Evolutionary conservation across 768 basidiomycete genomes (phyloP).

Genomic region (Kwoniella sp.): DNA sequence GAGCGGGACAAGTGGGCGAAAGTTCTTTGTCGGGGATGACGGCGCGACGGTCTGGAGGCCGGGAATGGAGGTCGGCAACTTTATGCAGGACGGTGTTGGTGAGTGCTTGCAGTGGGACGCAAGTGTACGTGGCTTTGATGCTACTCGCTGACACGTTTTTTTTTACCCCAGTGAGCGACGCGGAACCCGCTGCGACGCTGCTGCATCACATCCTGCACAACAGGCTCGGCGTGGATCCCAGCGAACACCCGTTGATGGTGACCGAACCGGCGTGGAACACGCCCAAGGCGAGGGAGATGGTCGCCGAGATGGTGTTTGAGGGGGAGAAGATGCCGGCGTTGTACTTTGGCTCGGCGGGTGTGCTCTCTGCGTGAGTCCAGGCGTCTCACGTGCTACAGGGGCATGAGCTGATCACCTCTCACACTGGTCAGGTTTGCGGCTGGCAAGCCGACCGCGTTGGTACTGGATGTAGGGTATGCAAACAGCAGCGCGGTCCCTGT

Average conservation of each 20-base stretch:
- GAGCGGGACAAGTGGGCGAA: slow-evolving; percentile 18
- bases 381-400: neutral
- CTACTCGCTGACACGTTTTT: neutral
- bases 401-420: neutral
- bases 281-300: slow-evolving; percentile 79
- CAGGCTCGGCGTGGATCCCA: slow-evolving; percentile 68
- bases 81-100: slow-evolving; percentile 81
- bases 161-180: slow-evolving; percentile 38
- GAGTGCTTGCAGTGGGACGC: slow-evolving; percentile 35
- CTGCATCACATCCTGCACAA: slow-evolving; percentile 54
- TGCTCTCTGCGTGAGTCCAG: slow-evolving; percentile 76
- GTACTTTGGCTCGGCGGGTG: slow-evolving; percentile 91
- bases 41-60: slow-evolving; percentile 85
- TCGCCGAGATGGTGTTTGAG: slow-evolving; percentile 93
- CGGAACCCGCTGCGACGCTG: slow-evolving; percentile 44
- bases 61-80: slow-evolving; percentile 81
- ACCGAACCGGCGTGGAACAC: slow-evolving; percentile 98
- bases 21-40: slow-evolving; percentile 77
- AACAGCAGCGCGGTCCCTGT: slow-evolving; percentile 90
- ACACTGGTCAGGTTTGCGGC: slow-evolving; percentile 70
- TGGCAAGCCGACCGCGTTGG: slow-evolving; percentile 93
- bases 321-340: slow-evolving; percentile 91
- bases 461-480: slow-evolving; percentile 87
- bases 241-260: slow-evolving; percentile 84
- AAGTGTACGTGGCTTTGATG: slow-evolving; percentile 54